phyloP scores from a whole-genome alignment of 495 filamentous ascomycete species.

The Hypoxylon lienhwacheense region DNA sequence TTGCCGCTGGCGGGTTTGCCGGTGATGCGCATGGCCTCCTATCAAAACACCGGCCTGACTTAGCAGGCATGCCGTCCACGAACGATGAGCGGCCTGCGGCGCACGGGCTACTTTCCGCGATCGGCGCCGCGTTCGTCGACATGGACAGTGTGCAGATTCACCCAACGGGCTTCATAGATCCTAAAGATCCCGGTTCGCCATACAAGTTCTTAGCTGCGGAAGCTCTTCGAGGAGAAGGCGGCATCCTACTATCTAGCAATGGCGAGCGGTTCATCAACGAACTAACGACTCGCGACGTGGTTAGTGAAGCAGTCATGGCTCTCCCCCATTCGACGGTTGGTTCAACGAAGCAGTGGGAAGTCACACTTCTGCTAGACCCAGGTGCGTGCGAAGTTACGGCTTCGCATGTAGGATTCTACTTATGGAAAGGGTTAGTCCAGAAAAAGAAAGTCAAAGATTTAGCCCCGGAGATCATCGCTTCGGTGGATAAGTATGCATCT shows the following conservation, averaged over 20 bases:
- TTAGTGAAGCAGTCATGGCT: constrained; percentile 52
- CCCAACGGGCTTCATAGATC: constrained; percentile 75
- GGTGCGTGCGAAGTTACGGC: constrained; percentile 52
- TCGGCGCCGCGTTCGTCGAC: constrained; percentile 57
- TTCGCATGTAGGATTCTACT: constrained; percentile 61
- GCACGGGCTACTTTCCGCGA: constrained; percentile 48
- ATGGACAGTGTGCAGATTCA: constrained; percentile 63
- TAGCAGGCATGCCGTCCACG: constrained; percentile 60
- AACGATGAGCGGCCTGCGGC: constrained; percentile 57
- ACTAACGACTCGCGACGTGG: constrained; percentile 55
- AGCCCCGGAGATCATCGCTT: constrained; percentile 39
- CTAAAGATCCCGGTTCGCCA: constrained; percentile 42
- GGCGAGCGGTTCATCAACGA: constrained; percentile 61
- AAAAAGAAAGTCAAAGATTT: constrained; percentile 57
- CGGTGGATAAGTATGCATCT: constrained; percentile 52
- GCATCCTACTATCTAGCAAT: constrained; percentile 48
- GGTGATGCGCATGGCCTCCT: constrained; percentile 59
- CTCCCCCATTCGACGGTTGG: constrained; percentile 30
- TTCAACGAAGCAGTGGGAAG: constrained; percentile 52
- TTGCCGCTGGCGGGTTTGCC: constrained; percentile 61
- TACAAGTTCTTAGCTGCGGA: constrained; percentile 66
- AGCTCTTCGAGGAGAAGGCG: constrained; percentile 60
- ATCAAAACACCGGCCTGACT: constrained; percentile 56
- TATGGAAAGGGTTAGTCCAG: constrained; percentile 58
- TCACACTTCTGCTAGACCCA: constrained; percentile 60